phyloP scores from a whole-genome alignment of 1,284 basidiomycete species.

The Coniferiporia weirii region DNA sequence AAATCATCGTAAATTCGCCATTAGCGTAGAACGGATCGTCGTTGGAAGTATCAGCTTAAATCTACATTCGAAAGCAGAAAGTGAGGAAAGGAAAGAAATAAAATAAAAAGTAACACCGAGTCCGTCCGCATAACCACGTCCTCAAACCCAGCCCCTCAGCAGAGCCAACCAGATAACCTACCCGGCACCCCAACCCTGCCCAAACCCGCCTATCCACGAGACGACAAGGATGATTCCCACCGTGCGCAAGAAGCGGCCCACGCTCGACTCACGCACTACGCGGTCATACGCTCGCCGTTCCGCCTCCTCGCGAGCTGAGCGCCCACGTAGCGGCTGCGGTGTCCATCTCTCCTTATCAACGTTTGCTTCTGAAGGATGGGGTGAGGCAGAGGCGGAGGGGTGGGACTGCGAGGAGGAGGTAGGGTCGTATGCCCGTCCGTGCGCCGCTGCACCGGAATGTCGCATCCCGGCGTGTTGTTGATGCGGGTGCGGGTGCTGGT shows the following conservation, averaged over 20 bases:
- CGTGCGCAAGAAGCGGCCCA: conserved; percentile 9
- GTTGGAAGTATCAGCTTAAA: too few relatives aligned
- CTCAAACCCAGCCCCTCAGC: too few relatives aligned
- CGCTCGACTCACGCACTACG: conserved; percentile 4
- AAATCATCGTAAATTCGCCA: too few relatives aligned
- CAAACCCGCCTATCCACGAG: conserved; percentile 13
- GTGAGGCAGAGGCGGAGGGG: not conserved
- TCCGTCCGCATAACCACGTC: too few relatives aligned
- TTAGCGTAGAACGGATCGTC: too few relatives aligned
- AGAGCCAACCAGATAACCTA: too few relatives aligned
- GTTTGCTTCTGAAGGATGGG: not conserved
- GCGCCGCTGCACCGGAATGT: not conserved
- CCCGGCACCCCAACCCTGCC: not conserved
- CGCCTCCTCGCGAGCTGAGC: conserved; percentile 1
- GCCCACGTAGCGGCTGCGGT: not conserved
- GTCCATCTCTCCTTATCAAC: not conserved
- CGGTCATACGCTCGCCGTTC: conserved; percentile 8
- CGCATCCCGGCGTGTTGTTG: not conserved
- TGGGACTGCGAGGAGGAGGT: not conserved
- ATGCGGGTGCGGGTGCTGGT: conserved; percentile 8
- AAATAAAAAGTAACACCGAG: too few relatives aligned
- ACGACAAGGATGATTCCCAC: conserved; percentile 13
- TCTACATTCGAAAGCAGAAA: too few relatives aligned
- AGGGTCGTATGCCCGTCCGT: conserved; percentile 4
- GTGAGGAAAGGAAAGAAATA: too few relatives aligned